Conservation (phyloP, 2,329 filamentous ascomycete genomes). For the Cladophialophora chaetospira region DNA sequence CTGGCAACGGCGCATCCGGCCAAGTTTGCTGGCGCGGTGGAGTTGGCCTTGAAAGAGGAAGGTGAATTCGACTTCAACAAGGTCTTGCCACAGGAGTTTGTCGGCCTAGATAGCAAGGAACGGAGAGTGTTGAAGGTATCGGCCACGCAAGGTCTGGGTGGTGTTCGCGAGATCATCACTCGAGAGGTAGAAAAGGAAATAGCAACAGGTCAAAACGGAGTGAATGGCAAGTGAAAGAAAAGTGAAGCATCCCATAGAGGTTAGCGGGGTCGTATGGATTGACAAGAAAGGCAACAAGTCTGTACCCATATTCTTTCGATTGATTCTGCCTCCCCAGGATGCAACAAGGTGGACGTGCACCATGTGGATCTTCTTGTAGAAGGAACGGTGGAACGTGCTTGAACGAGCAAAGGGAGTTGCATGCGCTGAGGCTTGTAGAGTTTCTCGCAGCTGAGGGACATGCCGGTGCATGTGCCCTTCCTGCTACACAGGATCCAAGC, state of each 20-base stretch:
- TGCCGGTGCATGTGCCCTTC: too few relatives aligned
- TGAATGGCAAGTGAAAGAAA: neutral
- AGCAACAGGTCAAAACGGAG: conserved; percentile 1
- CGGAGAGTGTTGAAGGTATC: conserved; percentile 70
- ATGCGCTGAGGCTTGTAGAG: too few relatives aligned
- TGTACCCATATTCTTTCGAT: conserved; percentile 1
- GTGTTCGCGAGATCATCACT: conserved; percentile 73
- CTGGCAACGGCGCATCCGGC: conserved; percentile 94
- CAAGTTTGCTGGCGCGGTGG: conserved; percentile 87
- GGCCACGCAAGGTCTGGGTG: conserved; percentile 67
- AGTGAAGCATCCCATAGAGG: neutral
- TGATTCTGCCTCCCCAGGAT: neutral
- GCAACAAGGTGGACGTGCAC: too few relatives aligned
- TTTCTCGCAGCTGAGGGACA: too few relatives aligned
- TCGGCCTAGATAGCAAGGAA: conserved; percentile 74
- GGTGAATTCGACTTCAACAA: conserved; percentile 74
- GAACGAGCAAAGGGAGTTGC: too few relatives aligned
- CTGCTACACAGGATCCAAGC: too few relatives aligned
- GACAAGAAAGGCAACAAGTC: neutral
- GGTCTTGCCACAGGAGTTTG: conserved; percentile 79
- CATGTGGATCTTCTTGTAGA: too few relatives aligned
- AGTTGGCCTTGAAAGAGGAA: conserved; percentile 71
- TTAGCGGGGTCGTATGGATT: neutral
- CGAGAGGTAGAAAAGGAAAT: conserved; percentile 63
- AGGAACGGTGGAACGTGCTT: too few relatives aligned